Percentiles rank a stretch among this genome's conserved stretches.
These are phyloP conservation scores for Cenococcum geophilum DNA, from an alignment of 495 filamentous ascomycete genomes.

Conservation along the genomic window DNA sequence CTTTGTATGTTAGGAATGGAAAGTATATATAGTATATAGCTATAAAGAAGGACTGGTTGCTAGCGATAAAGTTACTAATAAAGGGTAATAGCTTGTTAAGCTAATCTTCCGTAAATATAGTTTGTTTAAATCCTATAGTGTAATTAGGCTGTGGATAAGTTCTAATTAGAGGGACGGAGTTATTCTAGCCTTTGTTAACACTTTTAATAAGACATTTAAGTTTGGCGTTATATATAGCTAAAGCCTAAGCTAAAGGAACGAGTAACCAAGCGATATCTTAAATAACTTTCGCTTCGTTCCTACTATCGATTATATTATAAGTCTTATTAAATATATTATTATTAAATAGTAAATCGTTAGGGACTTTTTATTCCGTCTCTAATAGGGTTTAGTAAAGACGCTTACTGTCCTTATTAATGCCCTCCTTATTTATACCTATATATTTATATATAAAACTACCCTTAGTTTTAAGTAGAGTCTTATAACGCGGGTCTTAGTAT, in stretches of 20 bases:
- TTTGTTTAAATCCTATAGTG: conserved; percentile 24
- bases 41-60: conserved; percentile 13
- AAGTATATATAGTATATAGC: conserved; percentile 38
- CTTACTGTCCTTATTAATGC: no score
- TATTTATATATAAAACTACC: neutral
- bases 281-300: conserved; percentile 26
- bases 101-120: conserved; percentile 19
- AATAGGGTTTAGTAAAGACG: conserved; percentile 18
- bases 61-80: conserved; percentile 7
- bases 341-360: conserved; percentile 21
- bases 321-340: conserved; percentile 26
- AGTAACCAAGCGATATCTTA: conserved; percentile 25
- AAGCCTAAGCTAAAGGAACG: conserved; percentile 24
- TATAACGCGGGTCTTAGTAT: conserved; percentile 34
- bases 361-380: conserved; percentile 11
- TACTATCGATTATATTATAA: conserved; percentile 10
- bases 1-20: conserved; percentile 40
- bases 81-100: conserved; percentile 9
- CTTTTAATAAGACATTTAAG: conserved; percentile 22
- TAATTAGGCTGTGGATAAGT: conserved; percentile 30
- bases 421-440: conserved; percentile 14
- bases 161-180: conserved; percentile 22
- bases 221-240: conserved; percentile 20
- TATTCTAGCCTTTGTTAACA: conserved; percentile 29
- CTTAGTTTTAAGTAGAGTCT: neutral